Percentiles rank a stretch among this genome's conserved stretches.
phyloP scores from a whole-genome alignment of 1,139 yeast genomes.

The Debaryomyces psychrophilus region DNA sequence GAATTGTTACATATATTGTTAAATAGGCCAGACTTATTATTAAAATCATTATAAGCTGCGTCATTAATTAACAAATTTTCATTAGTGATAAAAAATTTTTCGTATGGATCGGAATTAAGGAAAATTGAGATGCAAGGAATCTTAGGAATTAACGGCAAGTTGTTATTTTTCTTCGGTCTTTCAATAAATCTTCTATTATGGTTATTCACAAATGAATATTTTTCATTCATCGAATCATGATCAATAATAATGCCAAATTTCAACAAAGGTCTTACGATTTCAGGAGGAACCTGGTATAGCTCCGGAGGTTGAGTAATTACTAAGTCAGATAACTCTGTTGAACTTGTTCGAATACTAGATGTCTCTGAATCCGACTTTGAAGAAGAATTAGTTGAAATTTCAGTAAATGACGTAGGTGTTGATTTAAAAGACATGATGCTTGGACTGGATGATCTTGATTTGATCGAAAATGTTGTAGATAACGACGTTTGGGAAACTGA shows the following conservation, averaged over 20 bases:
- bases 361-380: slow-evolving; percentile 32
- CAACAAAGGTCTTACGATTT: slow-evolving; percentile 48
- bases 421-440: slow-evolving; percentile 47
- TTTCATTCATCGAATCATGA: slow-evolving; percentile 45
- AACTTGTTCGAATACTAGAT: slow-evolving; percentile 10
- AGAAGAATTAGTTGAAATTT: slow-evolving; percentile 33
- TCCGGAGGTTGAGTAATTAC: slow-evolving; percentile 46
- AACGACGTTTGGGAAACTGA: slow-evolving; percentile 46
- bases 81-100: slow-evolving; percentile 36
- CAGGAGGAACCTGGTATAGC: slow-evolving; percentile 47
- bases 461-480: slow-evolving; percentile 37
- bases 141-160: slow-evolving; percentile 29
- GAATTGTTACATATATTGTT: slow-evolving; percentile 5
- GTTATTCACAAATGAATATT: slow-evolving; percentile 26
- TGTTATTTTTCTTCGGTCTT: slow-evolving; percentile 11
- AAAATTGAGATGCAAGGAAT: slow-evolving; percentile 43
- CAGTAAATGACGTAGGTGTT: slow-evolving; percentile 44
- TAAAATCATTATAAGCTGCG: slow-evolving; percentile 11
- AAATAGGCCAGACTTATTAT: slow-evolving; percentile 4
- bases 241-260: slow-evolving; percentile 52
- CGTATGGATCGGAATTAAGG: slow-evolving; percentile 34
- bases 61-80: slow-evolving; percentile 22
- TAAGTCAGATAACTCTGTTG: slow-evolving; percentile 11
- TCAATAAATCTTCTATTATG: slow-evolving; percentile 13
- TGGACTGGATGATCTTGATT: slow-evolving; percentile 49